Base-by-base conservation (phyloP, 2,329 filamentous ascomycete genomes). In the Xylaria polymorpha region DNA sequence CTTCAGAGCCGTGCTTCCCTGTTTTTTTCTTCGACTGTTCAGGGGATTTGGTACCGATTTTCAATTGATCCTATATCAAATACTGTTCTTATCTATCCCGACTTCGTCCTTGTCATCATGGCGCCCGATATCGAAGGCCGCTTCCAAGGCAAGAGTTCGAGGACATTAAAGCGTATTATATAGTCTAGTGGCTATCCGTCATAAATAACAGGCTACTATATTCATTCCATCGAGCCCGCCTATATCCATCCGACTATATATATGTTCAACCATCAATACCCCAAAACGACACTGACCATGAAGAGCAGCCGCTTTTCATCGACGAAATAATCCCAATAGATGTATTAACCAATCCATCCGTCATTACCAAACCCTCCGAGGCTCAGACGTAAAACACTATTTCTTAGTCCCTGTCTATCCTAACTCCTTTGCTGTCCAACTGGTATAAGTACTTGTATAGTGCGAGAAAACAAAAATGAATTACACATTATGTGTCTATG, bases 371-470 rank as follows among this genome's bases (percentile, higher is more conserved):
- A 60, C 12, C 22, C 14, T 37, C 44, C 50, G 37, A 50, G 22
- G 7, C 56, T 4, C 25, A 51, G 44, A n/a, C 29, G 15, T 37
- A 51, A 55, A 64, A 67, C 59, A 64, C 64, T 64, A 22, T 61
- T 29, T 57, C 51, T 50, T 32, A 9, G n/a, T 62, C 60, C 64
- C 35, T 43, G 35, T 70, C 68, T 70, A 70, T 50, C 18, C 41
- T 29, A 67, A 68, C 68, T 67, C 68, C 68, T 57, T 64, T 61
- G 61, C 68, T 70, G 3, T 64, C 51, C 61, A 57, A 61, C 43
- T 37, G 63, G 61, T 55, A 59, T 62, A 41, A 35, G n/a, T 62
- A 53, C 66, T 63, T 41, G 48, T 29, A 59, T n/a, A n/a, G n/a
- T 46, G 7, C 32, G 15, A 65, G 55, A 63, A 62, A 35, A 46